These are phyloP conservation scores for Bruguiera gymnorhiza DNA, from an alignment of 345 rosid species.

Conservation along the genomic window DNA sequence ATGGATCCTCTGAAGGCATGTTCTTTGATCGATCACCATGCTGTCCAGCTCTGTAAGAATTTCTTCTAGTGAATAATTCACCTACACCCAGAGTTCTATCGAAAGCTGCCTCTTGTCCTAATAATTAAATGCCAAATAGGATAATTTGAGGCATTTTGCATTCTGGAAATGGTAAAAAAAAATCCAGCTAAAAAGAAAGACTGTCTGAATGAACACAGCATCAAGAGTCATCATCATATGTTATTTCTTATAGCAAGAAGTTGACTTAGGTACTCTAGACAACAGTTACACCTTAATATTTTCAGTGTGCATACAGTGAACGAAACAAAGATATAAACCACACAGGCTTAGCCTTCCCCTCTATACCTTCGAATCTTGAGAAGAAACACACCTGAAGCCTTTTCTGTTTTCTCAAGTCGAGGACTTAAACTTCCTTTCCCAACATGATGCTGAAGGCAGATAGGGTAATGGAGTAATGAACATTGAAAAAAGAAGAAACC, in stretches of 20 bases:
- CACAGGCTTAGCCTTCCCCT: constrained; percentile 11
- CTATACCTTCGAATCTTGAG: constrained; percentile 16
- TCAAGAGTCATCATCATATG: too few relatives aligned
- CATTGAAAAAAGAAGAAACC: not conserved
- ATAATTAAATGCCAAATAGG: not conserved
- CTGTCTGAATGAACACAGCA: too few relatives aligned
- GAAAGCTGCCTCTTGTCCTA: constrained; percentile 7
- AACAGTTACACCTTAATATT: not conserved
- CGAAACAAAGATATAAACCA: constrained; percentile 2
- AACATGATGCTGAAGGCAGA: constrained; percentile 20
- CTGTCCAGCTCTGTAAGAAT: constrained; percentile 10
- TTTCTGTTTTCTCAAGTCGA: constrained; percentile 37
- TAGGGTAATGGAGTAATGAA: constrained; percentile 7
- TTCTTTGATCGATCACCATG: constrained; percentile 13
- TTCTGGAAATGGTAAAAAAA: not conserved
- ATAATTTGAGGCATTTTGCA: not conserved
- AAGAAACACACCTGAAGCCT: constrained; percentile 38
- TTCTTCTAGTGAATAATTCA: constrained; percentile 18
- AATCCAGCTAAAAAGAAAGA: too few relatives aligned
- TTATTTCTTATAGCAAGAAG: not conserved
- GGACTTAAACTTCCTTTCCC: constrained; percentile 27
- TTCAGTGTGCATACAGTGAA: not conserved
- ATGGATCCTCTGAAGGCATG: constrained; percentile 13
- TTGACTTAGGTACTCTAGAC: not conserved
- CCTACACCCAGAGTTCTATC: constrained; percentile 16